phyloP scores from a whole-genome alignment of 306 rosid species.

The Cicer chorassanicum region DNA sequence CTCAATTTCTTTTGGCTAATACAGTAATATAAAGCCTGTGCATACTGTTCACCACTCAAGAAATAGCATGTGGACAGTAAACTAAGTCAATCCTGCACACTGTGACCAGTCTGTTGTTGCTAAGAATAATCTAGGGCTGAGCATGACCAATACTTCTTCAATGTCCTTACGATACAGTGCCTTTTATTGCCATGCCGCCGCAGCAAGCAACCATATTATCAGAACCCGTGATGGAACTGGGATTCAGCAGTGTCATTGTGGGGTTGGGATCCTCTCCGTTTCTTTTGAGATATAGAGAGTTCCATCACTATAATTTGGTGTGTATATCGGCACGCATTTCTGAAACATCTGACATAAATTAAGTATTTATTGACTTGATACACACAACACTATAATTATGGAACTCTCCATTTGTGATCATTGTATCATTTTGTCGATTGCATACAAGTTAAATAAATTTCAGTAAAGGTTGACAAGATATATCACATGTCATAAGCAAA shows the following conservation, averaged over 20 bases:
- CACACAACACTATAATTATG: no score
- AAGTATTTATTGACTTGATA: no score
- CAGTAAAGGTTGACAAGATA: neutral
- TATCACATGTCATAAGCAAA: neutral
- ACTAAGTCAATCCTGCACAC: neutral
- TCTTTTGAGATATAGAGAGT: no score
- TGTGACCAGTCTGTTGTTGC: neutral
- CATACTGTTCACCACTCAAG: neutral
- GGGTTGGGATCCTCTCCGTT: no score
- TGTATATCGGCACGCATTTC: no score
- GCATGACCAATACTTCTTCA: neutral
- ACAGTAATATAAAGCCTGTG: neutral
- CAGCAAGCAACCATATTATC: neutral
- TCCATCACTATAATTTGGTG: no score
- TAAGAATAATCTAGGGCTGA: neutral
- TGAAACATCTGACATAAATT: no score
- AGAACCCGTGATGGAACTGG: neutral
- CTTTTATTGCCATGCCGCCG: neutral
- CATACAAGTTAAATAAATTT: neutral
- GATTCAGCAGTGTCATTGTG: neutral
- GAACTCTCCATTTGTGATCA: neutral
- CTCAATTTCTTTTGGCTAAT: neutral
- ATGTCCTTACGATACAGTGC: neutral
- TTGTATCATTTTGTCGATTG: neutral
- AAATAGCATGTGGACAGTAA: neutral